A percentile compares a stretch with the other conserved stretches of the same genome.
Conservation (phyloP, 352 stramenopile species). For the Phytopythium litorale region DNA sequence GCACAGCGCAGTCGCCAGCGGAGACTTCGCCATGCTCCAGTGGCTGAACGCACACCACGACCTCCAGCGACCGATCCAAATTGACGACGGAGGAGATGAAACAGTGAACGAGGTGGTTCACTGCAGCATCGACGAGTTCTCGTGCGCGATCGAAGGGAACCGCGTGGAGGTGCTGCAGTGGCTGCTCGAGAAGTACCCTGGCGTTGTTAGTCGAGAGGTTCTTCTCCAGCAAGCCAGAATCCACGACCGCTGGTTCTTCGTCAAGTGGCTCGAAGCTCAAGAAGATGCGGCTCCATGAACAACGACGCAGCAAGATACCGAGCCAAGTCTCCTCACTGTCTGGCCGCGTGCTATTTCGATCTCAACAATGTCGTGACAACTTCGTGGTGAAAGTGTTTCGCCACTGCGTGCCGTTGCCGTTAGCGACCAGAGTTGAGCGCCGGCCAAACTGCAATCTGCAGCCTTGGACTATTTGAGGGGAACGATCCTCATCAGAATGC, state of each 20-base stretch:
- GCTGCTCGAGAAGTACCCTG: slow-evolving; percentile 12
- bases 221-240: background rate
- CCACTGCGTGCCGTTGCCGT: too few relatives aligned
- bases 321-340: too few relatives aligned
- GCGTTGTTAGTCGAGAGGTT: background rate
- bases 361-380: too few relatives aligned
- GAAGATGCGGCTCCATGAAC: too few relatives aligned
- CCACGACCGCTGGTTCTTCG: background rate
- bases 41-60: slow-evolving; percentile 12
- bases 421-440: too few relatives aligned
- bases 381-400: too few relatives aligned
- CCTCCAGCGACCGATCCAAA: background rate
- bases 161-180: slow-evolving; percentile 22
- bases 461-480: too few relatives aligned
- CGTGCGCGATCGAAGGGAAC: slow-evolving; percentile 18
- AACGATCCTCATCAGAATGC: too few relatives aligned
- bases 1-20: slow-evolving; percentile 12
- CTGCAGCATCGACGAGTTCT: slow-evolving; percentile 10
- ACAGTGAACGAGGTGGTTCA: background rate
- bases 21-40: slow-evolving; percentile 20
- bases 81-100: background rate
- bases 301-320: too few relatives aligned
- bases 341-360: too few relatives aligned
- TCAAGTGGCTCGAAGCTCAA: slow-evolving; percentile 38
- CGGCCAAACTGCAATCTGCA: too few relatives aligned